Evolutionary conservation across 108 stramenopile species (phyloP), one percentile per base, ranked within the genome.

Genomic region (Nitzschia palea): DNA sequence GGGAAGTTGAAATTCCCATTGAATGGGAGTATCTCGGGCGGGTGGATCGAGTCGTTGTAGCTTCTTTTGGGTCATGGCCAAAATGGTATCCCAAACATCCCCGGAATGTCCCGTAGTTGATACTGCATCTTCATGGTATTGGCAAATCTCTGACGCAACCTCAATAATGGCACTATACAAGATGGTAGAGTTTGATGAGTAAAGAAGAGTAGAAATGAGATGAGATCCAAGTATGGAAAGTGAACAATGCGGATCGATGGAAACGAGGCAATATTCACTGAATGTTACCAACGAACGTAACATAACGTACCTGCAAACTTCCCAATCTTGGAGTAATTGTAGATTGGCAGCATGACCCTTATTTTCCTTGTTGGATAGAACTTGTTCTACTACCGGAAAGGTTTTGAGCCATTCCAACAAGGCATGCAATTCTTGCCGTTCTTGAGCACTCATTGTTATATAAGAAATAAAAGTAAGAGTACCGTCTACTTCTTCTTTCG

Each of bases 341-440:
- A 44, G 15, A 44, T 72, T 51, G 5, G 27, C 32, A 37, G n/a
- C 29, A 56, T 35, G 33, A 56, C 35, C 31, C 12, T 45, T 40
- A 31, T 54, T 68, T 45, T 72, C 59, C 30, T 33, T 60, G 28
- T 73, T 57, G 35, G 18, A 5, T 42, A 25, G 29, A 17, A 33
- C 48, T 28, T 51, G 4, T 30, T 67, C 71, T 43, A 77, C 34
- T 30, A 57, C 47, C 6, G 72, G 62, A 64, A 82, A 82, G 30
- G 76, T 78, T 22, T 69, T 29, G 25, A 82, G 26, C 81, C 81
- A 82, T 18, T 34, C 70, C 4, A 52, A 36, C 23, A 82, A 68
- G 4, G 77, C 72, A 4, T 30, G 14, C 23, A 82, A 47, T 30
- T 82, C 76, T 34, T 59, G n/a, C 17, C 43, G 62, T 27, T 77